These are phyloP conservation scores for Diutina ranongensis DNA, from an alignment of 1,139 yeast genomes.

Conservation along the genomic window DNA sequence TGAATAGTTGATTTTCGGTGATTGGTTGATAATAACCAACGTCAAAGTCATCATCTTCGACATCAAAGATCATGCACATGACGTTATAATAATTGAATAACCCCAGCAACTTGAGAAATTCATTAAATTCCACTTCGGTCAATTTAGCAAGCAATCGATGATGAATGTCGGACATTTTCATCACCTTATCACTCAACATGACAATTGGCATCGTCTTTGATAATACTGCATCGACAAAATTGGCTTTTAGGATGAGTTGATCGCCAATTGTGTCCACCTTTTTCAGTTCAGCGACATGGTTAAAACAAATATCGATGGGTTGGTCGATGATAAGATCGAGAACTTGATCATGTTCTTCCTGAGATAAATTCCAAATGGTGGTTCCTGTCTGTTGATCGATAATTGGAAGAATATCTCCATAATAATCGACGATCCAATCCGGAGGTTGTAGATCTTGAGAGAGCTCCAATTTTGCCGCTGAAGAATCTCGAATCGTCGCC, in stretches of 20 bases:
- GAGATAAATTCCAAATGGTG: slow-evolving; percentile 27
- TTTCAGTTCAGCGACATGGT: slow-evolving; percentile 17
- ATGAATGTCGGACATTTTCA: slow-evolving; percentile 27
- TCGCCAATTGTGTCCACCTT: slow-evolving; percentile 14
- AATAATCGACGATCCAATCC: slow-evolving; percentile 57
- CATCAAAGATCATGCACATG: slow-evolving; percentile 60
- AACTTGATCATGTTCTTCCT: slow-evolving; percentile 22
- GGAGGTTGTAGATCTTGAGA: slow-evolving; percentile 51
- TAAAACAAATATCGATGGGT: slow-evolving; percentile 35
- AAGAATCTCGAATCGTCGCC: slow-evolving; percentile 27
- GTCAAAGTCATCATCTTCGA: slow-evolving; percentile 40
- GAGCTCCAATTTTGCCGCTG: slow-evolving; percentile 30
- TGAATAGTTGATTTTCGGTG: slow-evolving; percentile 51
- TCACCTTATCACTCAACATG: slow-evolving; percentile 25
- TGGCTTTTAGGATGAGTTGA: slow-evolving; percentile 36
- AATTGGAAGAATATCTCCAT: slow-evolving; percentile 37
- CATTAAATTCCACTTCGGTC: slow-evolving; percentile 29
- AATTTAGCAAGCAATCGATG: slow-evolving; percentile 22
- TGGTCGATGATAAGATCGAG: slow-evolving; percentile 29
- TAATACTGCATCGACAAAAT: slow-evolving; percentile 47
- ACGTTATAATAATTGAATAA: slow-evolving; percentile 48
- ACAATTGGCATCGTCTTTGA: slow-evolving; percentile 42
- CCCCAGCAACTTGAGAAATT: slow-evolving; percentile 37
- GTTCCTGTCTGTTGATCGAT: slow-evolving; percentile 29
- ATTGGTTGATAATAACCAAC: slow-evolving; percentile 51